Percentiles rank a stretch among this genome's conserved stretches.
phyloP scores from a whole-genome alignment of 1,284 basidiomycete genomes.

The Earliella scabrosa region DNA sequence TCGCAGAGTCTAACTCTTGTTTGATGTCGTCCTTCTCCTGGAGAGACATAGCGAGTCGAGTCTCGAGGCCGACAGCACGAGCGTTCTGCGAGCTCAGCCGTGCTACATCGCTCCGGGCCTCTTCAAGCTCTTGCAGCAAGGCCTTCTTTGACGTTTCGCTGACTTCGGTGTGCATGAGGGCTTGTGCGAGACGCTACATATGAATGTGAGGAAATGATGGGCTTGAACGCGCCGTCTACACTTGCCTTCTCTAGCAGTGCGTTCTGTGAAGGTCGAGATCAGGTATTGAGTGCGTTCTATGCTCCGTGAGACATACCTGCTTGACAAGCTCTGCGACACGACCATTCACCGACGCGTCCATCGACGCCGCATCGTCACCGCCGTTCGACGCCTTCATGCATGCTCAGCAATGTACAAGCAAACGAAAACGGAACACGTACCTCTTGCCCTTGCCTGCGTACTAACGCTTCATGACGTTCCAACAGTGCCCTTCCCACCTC shows the following conservation, averaged over 20 bases:
- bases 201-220: conserved; percentile 1
- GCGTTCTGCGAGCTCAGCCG: conserved; percentile 72
- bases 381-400: neutral
- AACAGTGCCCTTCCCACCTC: conserved; percentile 93
- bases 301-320: conserved; percentile 26
- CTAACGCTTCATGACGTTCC: conserved; percentile 85
- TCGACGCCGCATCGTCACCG: conserved; percentile 11
- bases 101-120: conserved; percentile 71
- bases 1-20: conserved; percentile 81
- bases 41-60: conserved; percentile 59
- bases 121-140: conserved; percentile 77
- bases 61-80: conserved; percentile 72
- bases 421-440: conserved; percentile 41
- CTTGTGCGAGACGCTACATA: conserved; percentile 75
- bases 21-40: conserved; percentile 86
- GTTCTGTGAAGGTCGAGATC: conserved; percentile 50
- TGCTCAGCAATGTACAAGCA: neutral
- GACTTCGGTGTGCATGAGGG: conserved; percentile 82
- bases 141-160: conserved; percentile 81
- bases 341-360: conserved; percentile 28
- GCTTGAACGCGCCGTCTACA: neutral
- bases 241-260: conserved; percentile 68
- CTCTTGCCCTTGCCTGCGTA: conserved; percentile 58
- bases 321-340: conserved; percentile 44
- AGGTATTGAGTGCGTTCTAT: neutral